Base-by-base conservation (phyloP, 2,329 filamentous ascomycete species). In the Claviceps maximensis region DNA sequence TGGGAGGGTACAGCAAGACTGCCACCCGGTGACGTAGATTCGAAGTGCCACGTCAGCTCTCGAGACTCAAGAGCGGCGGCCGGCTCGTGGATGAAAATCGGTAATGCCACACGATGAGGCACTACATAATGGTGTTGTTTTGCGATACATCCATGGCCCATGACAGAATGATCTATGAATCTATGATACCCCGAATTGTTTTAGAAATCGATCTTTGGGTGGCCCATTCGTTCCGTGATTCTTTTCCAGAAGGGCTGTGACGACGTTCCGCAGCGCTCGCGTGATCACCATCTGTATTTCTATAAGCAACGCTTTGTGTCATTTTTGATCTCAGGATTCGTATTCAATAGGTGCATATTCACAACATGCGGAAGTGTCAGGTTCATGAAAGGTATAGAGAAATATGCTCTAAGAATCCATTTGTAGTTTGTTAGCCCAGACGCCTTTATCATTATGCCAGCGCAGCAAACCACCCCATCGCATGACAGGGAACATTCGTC, bases 1-100 rank as follows among this genome's bases (percentile, higher is more conserved):
- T 57, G 65, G 66, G 19, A 62, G 63, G 21, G 62, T 62, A 49
- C 60, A 65, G 50, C 62, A 62, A 41, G 60, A 61, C 8, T 17
- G 15, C 13, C 40, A 50, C 10, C 17, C 53, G 27, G 41, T 33
- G 0, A 31, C 36, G 23, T 46, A 29, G 46, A 54, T 52, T 7
- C 9, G 27, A 19, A n/a, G 17, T 25, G 19, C 23, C 4, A 50
- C 7, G 2, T 19, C 17, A 31, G n/a, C 10, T 19, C 9, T 27
- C 19, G 17, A 29, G 2, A 19, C 17, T 12, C 25, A 12, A 21
- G 15, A 19, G 8, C 2, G 44, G 23, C 2, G 21, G 17, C 3
- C 7, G 31, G 31, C 31, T 33, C 31, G 31, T 48, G 4, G 19
- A 17, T 38, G 47, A 25, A n/a, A n/a, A 21, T 12, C 4, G 47